These are phyloP conservation scores for Plasmodium gaboni DNA, from an alignment of 169 alveolate genomes.

Conservation along the genomic window DNA sequence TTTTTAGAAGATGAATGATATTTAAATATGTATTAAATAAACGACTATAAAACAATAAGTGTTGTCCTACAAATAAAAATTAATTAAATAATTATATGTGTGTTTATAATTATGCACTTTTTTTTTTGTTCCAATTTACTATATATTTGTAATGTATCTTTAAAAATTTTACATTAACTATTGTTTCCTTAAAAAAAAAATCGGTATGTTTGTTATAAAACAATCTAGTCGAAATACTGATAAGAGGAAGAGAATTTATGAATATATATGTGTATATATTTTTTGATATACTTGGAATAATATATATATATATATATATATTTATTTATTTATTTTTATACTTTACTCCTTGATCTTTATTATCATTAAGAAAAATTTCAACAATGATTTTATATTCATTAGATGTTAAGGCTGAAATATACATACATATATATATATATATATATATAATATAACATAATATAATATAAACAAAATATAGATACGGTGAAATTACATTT, in stretches of 20 bases:
- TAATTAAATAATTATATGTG: conserved; percentile 3
- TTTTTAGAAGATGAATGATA: neutral
- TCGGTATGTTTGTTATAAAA: conserved; percentile 56
- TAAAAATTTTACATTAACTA: conserved; percentile 44
- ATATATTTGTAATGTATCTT: conserved; percentile 4
- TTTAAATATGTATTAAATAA: conserved; percentile 58
- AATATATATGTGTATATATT: neutral
- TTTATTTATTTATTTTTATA: neutral
- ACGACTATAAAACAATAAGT: conserved; percentile 48
- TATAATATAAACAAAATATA: neutral
- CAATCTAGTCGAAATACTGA: conserved; percentile 56
- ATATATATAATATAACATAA: neutral
- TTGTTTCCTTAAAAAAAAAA: conserved; percentile 54
- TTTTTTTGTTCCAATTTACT: neutral
- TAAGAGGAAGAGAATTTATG: neutral
- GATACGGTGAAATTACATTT: neutral
- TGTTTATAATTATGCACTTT: neutral
- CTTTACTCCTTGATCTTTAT: conserved; percentile 66
- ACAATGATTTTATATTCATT: conserved; percentile 47
- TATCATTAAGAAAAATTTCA: conserved; percentile 65
- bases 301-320: neutral
- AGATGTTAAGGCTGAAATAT: conserved; percentile 43
- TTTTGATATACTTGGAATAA: neutral
- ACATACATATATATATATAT: neutral
- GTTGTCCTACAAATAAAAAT: conserved; percentile 48